Evolutionary conservation across 2,329 filamentous ascomycete genomes (phyloP), one percentile per base, ranked within the genome.

Genomic region (Alternaria incomplexa): DNA sequence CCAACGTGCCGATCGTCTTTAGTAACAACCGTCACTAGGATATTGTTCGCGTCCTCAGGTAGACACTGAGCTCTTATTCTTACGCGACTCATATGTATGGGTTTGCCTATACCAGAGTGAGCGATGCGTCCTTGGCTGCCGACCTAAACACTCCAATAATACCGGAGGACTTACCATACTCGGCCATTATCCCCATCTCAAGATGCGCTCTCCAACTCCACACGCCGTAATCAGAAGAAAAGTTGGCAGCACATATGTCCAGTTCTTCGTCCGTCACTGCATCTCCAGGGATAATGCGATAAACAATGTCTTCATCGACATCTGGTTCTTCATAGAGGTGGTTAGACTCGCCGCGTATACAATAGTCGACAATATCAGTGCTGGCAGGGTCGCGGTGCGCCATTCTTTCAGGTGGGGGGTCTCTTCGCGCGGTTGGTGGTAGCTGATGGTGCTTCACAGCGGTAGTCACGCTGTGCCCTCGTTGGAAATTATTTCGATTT

Each of bases 241-340:
- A 63, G 10, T 52, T 48, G 3, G n/a, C 36, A 17, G 52, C 47
- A 26, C 60, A 58, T n/a, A 12, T 52, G 6, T 53, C 47, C 8
- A 63, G 36, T 23, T 53, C 56, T 15, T 12, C 26, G 6, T 47
- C 23, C 13, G 56, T 63, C 20, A 56, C 30, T n/a, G 15, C n/a
- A 23, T n/a, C 20, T 54, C 52, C 60, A 12, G 63, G 63, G 1
- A 36, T 57, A 23, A 58, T 46, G 23, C 47, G 28, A 46, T 65
- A 65, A 1, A 51, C 26, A 3, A 63, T 45, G 15, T 60, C 56
- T 40, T 65, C 63, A 17, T 63, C 60, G 10, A 54, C 26, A 23
- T 59, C 56, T 5, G 55, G 46, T 17, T 63, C 60, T 51, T 63
- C 43, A 9, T 48, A 36, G 8, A 63, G 52, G 13, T 23, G 47